A percentile compares a stretch with the other conserved stretches of the same genome.
Evolutionary conservation across 148 eudicot genomes (phyloP).

Genomic region (Salicornia ramosissima): DNA sequence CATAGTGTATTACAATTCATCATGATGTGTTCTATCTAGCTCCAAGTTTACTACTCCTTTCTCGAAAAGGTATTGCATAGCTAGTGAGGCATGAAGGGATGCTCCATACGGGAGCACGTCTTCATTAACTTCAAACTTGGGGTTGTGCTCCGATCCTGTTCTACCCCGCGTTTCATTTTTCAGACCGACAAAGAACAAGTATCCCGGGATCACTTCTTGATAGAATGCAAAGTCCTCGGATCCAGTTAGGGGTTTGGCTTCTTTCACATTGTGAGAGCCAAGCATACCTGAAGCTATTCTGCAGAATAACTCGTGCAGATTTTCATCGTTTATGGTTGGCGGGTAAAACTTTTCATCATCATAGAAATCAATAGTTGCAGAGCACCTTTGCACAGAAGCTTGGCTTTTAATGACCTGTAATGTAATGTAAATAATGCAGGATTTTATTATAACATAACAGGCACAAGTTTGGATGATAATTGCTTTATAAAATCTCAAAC

Average conservation of each 20-base stretch:
- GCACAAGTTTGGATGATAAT: neutral
- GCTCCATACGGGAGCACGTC: slow-evolving; percentile 68
- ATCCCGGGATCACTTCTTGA: slow-evolving; percentile 75
- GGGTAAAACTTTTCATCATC: slow-evolving; percentile 38
- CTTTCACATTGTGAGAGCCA: slow-evolving; percentile 47
- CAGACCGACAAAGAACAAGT: slow-evolving; percentile 74
- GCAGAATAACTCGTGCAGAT: slow-evolving; percentile 52
- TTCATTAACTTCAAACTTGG: slow-evolving; percentile 49
- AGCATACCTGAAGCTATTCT: slow-evolving; percentile 60
- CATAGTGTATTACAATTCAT: slow-evolving; percentile 66
- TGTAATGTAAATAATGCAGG: neutral
- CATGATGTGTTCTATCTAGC: slow-evolving; percentile 30
- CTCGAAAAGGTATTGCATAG: slow-evolving; percentile 55
- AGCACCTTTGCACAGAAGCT: slow-evolving; percentile 89
- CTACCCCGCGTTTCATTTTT: slow-evolving; percentile 42
- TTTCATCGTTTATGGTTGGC: slow-evolving; percentile 55
- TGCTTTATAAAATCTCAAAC: neutral
- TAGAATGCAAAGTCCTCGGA: slow-evolving; percentile 85
- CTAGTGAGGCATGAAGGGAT: slow-evolving; percentile 76
- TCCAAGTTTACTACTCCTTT: slow-evolving; percentile 19
- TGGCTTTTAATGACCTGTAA: slow-evolving; percentile 74
- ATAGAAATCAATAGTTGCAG: slow-evolving; percentile 66
- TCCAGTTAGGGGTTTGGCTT: slow-evolving; percentile 67
- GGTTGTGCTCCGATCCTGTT: slow-evolving; percentile 42
- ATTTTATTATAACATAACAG: neutral